Evolutionary conservation across 2,329 filamentous ascomycete species (phyloP), one percentile per base, ranked within the genome.

Genomic region (Lachnellula occidentalis): DNA sequence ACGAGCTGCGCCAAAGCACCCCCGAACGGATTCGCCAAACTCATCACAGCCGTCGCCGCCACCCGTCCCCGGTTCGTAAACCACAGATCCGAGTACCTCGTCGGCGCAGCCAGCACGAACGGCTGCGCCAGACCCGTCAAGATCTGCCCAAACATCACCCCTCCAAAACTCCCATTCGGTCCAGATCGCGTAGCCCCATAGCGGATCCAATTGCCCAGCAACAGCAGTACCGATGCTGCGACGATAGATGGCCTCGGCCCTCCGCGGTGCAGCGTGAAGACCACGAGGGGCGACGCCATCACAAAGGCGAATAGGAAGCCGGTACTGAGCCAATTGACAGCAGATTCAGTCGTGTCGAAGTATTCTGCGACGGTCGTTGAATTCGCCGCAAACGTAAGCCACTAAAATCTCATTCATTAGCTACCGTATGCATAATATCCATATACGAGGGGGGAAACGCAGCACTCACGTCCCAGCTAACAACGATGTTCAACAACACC

Each of bases 321-420:
- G 0, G 88, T 97, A 66, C 87, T 91, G 59, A 96, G 79, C 94
- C 94, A 97, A 73, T 97, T 97, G 73, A 97, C 87, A 34, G 82
- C 81, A 15, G 82, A 85, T 66, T 92, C 85, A 34, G 78, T 79
- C 12, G 92, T 88, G 50, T 74, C 63, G 68, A 95, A 97, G 74
- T 91, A 96, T 22, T 77, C 64, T 0, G 91, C 83, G 1, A 90
- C 80, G 21, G 86, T 82, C 34, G 81, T 81, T 1, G 90, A 90
- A 34, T 96, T 85, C 41, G 92, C 87, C 2, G 92, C 87, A 71
- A 91, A 96, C 6, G 91, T 94, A 64, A 97, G 81, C 92, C 92
- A 97, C 89, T 91, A 62, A n/a, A 43, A 21, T 14, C 9, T 36
- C 4, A 15, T 42, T 51, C 17, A 58, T 56, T 50, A 57, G 54